Conservation (phyloP, 805 yeast genomes). For the Sugiyamaella americana region DNA sequence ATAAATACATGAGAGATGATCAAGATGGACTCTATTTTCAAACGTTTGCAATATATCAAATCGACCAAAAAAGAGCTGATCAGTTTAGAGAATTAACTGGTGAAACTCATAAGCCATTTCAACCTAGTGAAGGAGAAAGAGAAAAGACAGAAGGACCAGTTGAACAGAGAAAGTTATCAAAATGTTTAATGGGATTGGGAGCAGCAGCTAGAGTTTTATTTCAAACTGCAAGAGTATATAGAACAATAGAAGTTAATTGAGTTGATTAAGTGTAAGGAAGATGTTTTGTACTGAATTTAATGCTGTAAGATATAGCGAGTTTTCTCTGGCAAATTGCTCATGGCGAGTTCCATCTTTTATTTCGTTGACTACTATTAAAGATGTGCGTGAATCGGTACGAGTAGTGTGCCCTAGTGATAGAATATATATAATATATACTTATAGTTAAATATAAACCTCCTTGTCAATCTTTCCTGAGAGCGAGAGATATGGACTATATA, state of each 20-base stretch:
- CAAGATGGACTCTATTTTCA: constrained; percentile 55
- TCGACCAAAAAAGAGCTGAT: constrained; percentile 46
- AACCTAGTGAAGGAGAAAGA: constrained; percentile 48
- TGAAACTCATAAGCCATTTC: constrained; percentile 42
- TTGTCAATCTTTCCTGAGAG: no score
- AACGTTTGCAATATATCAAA: constrained; percentile 50
- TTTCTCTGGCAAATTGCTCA: no score
- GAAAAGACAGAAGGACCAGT: constrained; percentile 37
- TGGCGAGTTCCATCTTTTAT: no score
- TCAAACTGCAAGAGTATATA: constrained; percentile 56
- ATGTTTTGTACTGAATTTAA: no score
- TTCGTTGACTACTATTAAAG: no score
- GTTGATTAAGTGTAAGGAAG: no score
- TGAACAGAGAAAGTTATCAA: constrained; percentile 36
- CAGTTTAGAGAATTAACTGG: constrained; percentile 50
- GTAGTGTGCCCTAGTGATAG: no score
- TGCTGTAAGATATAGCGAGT: no score
- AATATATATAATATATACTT: no score
- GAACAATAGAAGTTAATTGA: constrained; percentile 23
- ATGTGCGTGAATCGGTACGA: no score
- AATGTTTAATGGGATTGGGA: constrained; percentile 56
- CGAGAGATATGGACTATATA: no score
- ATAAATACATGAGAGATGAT: constrained; percentile 52
- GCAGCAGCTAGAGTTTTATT: constrained; percentile 65
- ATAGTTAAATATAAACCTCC: no score